Evolutionary conservation across 805 yeast species (phyloP), one percentile per base, ranked within the genome.

Genomic region (Ogataea polymorpha): DNA sequence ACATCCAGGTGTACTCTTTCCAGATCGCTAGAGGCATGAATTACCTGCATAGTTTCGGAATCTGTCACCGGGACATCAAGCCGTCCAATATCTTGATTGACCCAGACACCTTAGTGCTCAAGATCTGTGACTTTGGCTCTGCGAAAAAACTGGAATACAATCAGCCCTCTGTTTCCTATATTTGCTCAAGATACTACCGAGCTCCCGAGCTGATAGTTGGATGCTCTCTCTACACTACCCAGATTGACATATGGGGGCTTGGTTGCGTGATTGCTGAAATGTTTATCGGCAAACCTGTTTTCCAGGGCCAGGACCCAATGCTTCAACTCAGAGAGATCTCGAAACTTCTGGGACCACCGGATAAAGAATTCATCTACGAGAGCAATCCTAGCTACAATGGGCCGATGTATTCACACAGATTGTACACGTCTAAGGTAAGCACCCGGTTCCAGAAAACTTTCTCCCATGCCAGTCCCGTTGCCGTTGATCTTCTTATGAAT

Each of bases 141-240:
- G 95, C 95, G 5, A 86, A 86, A 61, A 79, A 80, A 59, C 70
- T 86, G 49, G 91, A 84, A 59, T 77, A 77, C 37, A 77, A 79
- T 48, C 90, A 85, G 60, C 86, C 93, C n/a, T 82, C 95, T 1
- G 96, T 90, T 48, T 84, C 96, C 37, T 93, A 93, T 61, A 93
- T 93, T 44, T 95, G 97, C 64, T 88, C 96, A 17, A 79, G 99
- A 55, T 93, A 89, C 63, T 90, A 90, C 65, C 77, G 97, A 53
- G 95, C 98, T 1, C 99, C 99, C 0, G 99, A 93, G 63, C 74
- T 93, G 45, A 86, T 93, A 58, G 80, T 93, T 41, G 99, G 99
- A 2, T 84, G 89, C 53, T 79, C 90, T 44, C 75, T 82, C 27
- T 93, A 93, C 62, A 79, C 95, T 4, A 82, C 95, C 3, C 86